phyloP scores from a whole-genome alignment of 257 asterid genomes.

The Linderniella brevidens region DNA sequence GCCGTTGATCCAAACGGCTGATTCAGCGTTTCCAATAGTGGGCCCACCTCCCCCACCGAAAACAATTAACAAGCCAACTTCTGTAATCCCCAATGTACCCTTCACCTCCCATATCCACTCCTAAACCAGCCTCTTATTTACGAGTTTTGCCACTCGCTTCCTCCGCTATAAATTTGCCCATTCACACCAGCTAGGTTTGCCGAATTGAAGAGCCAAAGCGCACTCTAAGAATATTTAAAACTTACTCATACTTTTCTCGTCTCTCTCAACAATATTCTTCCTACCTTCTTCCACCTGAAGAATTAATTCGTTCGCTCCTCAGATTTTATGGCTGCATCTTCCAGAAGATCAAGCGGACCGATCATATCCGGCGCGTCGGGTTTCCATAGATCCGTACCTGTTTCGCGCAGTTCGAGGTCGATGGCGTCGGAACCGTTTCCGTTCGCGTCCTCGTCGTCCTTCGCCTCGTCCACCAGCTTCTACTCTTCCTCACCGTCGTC shows the following conservation, averaged over 20 bases:
- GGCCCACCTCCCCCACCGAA: no score
- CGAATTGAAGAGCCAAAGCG: constrained; percentile 60
- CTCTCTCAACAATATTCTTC: neutral
- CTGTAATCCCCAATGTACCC: no score
- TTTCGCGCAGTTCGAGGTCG: neutral
- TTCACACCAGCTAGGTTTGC: constrained; percentile 60
- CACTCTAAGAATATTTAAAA: constrained; percentile 16
- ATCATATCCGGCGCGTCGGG: neutral
- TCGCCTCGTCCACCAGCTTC: constrained; percentile 19
- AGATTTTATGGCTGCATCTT: constrained; percentile 1
- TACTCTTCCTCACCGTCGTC: constrained; percentile 19
- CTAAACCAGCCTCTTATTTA: constrained; percentile 4
- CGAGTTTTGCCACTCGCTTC: constrained; percentile 12
- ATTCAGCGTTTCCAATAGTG: no score
- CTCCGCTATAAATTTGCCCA: constrained; percentile 40
- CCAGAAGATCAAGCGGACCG: neutral
- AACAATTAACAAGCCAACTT: no score
- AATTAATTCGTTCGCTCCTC: neutral
- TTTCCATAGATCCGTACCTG: constrained; percentile 3
- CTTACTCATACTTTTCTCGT: neutral
- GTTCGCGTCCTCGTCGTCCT: constrained; percentile 1
- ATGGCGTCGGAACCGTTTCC: neutral
- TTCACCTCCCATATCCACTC: neutral
- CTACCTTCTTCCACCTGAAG: no score
- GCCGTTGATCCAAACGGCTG: no score